Percentiles rank a stretch among this genome's conserved stretches.
These are phyloP conservation scores for Fennellomyces sp. DNA, from an alignment of 371 early-diverging fungal species.

Conservation along the genomic window DNA sequence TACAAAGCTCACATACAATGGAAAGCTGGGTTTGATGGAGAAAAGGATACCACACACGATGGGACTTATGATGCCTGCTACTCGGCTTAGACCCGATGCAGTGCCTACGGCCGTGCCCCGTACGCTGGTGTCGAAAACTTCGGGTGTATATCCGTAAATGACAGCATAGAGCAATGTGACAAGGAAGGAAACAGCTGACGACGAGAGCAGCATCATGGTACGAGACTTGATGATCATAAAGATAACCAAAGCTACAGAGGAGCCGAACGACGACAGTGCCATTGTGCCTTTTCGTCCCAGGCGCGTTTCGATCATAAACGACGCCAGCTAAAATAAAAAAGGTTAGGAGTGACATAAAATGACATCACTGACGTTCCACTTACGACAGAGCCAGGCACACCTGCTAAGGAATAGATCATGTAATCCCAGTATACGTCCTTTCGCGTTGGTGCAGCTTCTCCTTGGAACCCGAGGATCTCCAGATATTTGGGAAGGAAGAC, in stretches of 20 bases:
- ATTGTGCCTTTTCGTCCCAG: constrained; percentile 86
- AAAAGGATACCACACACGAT: constrained; percentile 71
- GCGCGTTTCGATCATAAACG: constrained; percentile 73
- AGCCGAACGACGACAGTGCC: constrained; percentile 75
- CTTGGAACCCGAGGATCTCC: constrained; percentile 55
- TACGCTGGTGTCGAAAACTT: constrained; percentile 78
- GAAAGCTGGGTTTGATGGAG: constrained; percentile 55
- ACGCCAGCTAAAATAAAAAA: constrained; percentile 54
- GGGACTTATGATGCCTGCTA: constrained; percentile 81
- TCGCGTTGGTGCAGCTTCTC: constrained; percentile 38
- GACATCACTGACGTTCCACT: too few species aligned
- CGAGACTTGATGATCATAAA: constrained; percentile 62
- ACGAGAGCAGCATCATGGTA: constrained; percentile 62
- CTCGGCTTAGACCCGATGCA: constrained; percentile 76
- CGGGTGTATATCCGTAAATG: constrained; percentile 88
- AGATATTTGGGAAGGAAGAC: constrained; percentile 81
- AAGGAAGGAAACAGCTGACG: constrained; percentile 70
- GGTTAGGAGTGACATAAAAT: neutral
- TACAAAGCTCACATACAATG: constrained; percentile 69
- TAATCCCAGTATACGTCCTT: constrained; percentile 77
- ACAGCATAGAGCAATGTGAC: constrained; percentile 84
- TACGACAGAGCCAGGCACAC: constrained; percentile 83
- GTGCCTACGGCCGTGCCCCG: constrained; percentile 85
- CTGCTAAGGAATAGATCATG: constrained; percentile 75
- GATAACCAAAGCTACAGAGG: constrained; percentile 65